These are phyloP conservation scores for Trichoderma hamatum DNA, from an alignment of 2,329 filamentous ascomycete genomes.

Conservation along the genomic window DNA sequence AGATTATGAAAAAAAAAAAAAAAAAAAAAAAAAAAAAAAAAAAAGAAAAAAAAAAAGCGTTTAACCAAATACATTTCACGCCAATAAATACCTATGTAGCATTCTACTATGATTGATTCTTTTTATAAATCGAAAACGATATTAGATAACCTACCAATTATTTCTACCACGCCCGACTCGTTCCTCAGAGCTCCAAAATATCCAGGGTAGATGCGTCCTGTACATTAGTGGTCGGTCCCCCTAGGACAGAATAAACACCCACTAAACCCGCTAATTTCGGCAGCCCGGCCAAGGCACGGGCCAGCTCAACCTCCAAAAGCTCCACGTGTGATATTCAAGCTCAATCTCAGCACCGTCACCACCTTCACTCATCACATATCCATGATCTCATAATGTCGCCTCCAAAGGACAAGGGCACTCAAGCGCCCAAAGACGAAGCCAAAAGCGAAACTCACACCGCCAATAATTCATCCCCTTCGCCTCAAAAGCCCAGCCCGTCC, in stretches of 20 bases:
- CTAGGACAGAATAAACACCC: background rate
- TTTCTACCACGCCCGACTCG: background rate
- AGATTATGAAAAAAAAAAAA: too few relatives aligned
- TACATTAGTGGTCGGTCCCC: background rate
- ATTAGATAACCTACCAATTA: background rate
- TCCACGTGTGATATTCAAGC: slow-evolving; percentile 12
- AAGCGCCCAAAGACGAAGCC: background rate
- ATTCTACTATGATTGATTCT: background rate
- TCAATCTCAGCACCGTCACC: background rate
- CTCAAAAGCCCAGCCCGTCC: slow-evolving; percentile 32
- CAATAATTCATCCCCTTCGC: background rate
- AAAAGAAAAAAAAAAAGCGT: too few relatives aligned
- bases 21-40: too few relatives aligned
- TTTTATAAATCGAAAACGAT: background rate
- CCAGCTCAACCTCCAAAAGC: background rate
- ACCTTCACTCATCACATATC: background rate
- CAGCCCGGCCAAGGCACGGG: background rate
- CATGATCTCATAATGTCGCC: slow-evolving; percentile 17
- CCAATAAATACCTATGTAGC: background rate
- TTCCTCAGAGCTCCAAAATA: background rate
- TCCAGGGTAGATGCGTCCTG: background rate
- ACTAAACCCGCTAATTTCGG: slow-evolving; percentile 3
- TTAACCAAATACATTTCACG: too few relatives aligned
- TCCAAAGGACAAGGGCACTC: background rate
- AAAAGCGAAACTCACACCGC: background rate